Evolutionary conservation across 164 flowering plant genomes (phyloP), one percentile per base, ranked within the genome.

Genomic region (Aristolochia contorta): DNA sequence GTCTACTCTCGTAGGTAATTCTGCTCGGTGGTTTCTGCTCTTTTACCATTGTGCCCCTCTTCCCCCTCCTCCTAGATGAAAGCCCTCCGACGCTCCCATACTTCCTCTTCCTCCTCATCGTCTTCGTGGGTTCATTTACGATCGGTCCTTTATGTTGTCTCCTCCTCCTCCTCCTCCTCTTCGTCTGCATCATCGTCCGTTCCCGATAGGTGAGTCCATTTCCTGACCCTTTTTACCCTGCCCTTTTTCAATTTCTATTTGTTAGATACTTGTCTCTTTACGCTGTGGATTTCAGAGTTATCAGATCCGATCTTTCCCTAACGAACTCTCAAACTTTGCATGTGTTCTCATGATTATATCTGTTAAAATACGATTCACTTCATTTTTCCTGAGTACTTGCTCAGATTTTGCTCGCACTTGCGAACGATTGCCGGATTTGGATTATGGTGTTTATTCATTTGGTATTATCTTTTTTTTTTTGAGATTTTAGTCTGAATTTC

Each of bases 111-210:
- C 6, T 67, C 82, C 0, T 71, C 86, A 27, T 66, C 82, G 16
- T 61, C 71, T 10, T 68, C 67, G 74, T 92, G 96, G 96, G 70
- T 80, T 71, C 89, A 85, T 65, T 75, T 89, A 70, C 79, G 95
- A 73, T 92, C 96, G 69, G 92, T 84, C 67, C 80, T 92, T 20
- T 79, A 79, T 47, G 79, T 89, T 24, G 96, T 87, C 43, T 75
- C 87, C 59, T 75, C 88, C 32, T 80, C 90, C 32, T 80, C 90
- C 54, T 53, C 62, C 23, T 50, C 47, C 25, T 50, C 67, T 10
- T 54, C 64, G 9, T 62, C 69, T 0, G 54, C 78, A 60, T 74
- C 78, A 60, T 74, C 78, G 21, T 69, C 84, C n/a, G 66, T 66
- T 73, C 66, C 89, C 33, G 83, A 86, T 77, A 85, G 93, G 98